Percentiles rank a stretch among this genome's conserved stretches.
Conservation (phyloP, 768 basidiomycete species). For the Suillus clintonianus region DNA sequence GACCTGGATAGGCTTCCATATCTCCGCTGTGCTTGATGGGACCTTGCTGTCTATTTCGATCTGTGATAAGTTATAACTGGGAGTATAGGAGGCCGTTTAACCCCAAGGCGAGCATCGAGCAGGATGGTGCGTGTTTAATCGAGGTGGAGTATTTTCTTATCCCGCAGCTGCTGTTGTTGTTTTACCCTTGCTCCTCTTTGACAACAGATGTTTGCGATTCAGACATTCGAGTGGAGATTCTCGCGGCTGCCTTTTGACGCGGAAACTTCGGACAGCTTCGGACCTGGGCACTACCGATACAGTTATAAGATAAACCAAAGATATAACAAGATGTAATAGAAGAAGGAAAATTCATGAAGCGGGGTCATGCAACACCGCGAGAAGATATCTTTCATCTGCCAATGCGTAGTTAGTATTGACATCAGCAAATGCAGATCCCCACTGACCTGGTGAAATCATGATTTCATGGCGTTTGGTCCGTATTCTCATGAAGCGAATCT, state of each 20-base stretch:
- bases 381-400: slow-evolving; percentile 74
- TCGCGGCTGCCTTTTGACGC: neutral
- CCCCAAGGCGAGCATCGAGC: neutral
- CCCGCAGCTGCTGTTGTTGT: neutral
- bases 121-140: neutral
- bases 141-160: neutral
- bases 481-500: slow-evolving; percentile 86
- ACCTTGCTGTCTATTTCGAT: neutral
- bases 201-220: neutral
- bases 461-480: slow-evolving; percentile 90
- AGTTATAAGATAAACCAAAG: neutral
- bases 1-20: neutral
- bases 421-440: neutral
- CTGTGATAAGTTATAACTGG: neutral
- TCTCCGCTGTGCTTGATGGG: neutral
- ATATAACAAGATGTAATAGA: neutral
- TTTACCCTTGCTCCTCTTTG: neutral
- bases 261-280: neutral
- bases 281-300: neutral
- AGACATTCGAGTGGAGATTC: neutral
- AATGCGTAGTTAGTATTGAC: neutral
- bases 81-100: neutral
- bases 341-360: slow-evolving; percentile 36
- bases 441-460: slow-evolving; percentile 90
- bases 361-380: slow-evolving; percentile 85